A percentile compares a stretch with the other conserved stretches of the same genome.
phyloP scores from a whole-genome alignment of 805 yeast species.

The Metschnikowia proteae region DNA sequence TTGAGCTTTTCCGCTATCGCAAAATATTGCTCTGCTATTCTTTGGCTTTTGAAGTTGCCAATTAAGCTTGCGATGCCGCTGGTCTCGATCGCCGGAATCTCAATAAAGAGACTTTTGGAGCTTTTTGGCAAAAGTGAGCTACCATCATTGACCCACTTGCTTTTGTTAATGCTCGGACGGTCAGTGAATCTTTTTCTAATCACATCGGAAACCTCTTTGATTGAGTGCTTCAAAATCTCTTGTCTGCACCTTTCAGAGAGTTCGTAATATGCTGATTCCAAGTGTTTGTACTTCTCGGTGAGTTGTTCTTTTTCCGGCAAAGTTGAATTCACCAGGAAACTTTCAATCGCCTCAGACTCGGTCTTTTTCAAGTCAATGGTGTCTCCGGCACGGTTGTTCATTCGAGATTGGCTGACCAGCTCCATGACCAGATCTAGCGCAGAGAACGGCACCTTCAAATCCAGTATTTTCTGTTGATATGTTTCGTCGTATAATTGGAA shows the following conservation, averaged over 20 bases:
- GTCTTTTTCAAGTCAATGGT: background rate
- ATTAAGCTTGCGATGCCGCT: slow-evolving; percentile 15
- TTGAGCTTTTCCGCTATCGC: slow-evolving; percentile 39
- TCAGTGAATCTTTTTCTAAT: slow-evolving; percentile 23
- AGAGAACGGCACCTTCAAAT: slow-evolving; percentile 10
- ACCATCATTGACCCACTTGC: slow-evolving; percentile 29
- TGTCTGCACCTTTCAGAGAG: slow-evolving; percentile 61
- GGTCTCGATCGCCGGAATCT: slow-evolving; percentile 27
- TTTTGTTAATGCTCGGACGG: slow-evolving; percentile 15
- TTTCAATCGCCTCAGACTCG: background rate
- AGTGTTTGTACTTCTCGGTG: slow-evolving; percentile 31
- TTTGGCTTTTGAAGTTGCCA: slow-evolving; percentile 20
- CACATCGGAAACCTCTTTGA: slow-evolving; percentile 31
- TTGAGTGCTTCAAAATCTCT: slow-evolving; percentile 44
- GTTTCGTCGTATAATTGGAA: slow-evolving; percentile 49
- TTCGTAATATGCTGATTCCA: slow-evolving; percentile 53
- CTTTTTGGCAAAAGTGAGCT: slow-evolving; percentile 28
- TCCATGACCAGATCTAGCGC: slow-evolving; percentile 4
- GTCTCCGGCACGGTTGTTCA: background rate
- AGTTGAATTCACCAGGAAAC: background rate
- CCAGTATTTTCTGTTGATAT: slow-evolving; percentile 24
- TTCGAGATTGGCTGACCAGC: slow-evolving; percentile 1
- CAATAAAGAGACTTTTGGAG: slow-evolving; percentile 30
- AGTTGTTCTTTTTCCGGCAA: slow-evolving; percentile 6
- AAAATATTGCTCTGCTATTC: slow-evolving; percentile 21